phyloP scores from a whole-genome alignment of 306 rosid species.

The Quercus parvula region DNA sequence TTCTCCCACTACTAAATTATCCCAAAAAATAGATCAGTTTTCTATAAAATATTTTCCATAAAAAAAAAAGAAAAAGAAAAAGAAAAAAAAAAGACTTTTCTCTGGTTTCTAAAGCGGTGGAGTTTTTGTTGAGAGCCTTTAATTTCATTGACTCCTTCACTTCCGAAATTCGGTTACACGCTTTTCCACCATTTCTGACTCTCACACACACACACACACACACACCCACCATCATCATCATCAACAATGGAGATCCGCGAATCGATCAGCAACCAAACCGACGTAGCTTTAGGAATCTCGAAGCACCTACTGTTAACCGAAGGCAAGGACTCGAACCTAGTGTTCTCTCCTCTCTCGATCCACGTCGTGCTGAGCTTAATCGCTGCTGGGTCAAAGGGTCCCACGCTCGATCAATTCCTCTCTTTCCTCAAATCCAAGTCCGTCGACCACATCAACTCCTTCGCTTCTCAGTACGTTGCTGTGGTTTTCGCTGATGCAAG shows the following conservation, averaged over 20 bases:
- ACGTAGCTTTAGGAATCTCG: slow-evolving; percentile 45
- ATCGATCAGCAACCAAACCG: slow-evolving; percentile 45
- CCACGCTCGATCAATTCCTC: slow-evolving; percentile 63
- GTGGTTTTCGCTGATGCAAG: slow-evolving; percentile 56
- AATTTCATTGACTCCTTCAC: too few relatives aligned
- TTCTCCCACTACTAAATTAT: too few relatives aligned
- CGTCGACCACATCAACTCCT: slow-evolving; percentile 52
- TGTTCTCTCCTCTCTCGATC: slow-evolving; percentile 72
- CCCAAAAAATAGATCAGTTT: too few relatives aligned
- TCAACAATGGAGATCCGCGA: slow-evolving; percentile 57
- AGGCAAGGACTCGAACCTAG: slow-evolving; percentile 43
- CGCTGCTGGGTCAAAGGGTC: slow-evolving; percentile 69
- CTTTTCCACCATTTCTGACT: too few relatives aligned
- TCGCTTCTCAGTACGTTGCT: slow-evolving; percentile 55
- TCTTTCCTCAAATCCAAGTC: slow-evolving; percentile 67
- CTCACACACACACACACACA: too few relatives aligned
- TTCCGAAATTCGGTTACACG: too few relatives aligned
- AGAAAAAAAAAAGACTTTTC: too few relatives aligned
- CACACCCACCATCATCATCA: too few relatives aligned
- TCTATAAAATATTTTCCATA: too few relatives aligned
- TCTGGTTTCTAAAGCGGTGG: too few relatives aligned
- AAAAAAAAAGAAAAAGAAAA: too few relatives aligned
- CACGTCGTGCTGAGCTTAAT: slow-evolving; percentile 63
- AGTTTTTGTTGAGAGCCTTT: too few relatives aligned
- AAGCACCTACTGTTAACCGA: slow-evolving; percentile 42